A percentile compares a stretch with the other conserved stretches of the same genome.
These are phyloP conservation scores for Colletotrichum filicis DNA, from an alignment of 2,329 filamentous ascomycete genomes.

Conservation along the genomic window DNA sequence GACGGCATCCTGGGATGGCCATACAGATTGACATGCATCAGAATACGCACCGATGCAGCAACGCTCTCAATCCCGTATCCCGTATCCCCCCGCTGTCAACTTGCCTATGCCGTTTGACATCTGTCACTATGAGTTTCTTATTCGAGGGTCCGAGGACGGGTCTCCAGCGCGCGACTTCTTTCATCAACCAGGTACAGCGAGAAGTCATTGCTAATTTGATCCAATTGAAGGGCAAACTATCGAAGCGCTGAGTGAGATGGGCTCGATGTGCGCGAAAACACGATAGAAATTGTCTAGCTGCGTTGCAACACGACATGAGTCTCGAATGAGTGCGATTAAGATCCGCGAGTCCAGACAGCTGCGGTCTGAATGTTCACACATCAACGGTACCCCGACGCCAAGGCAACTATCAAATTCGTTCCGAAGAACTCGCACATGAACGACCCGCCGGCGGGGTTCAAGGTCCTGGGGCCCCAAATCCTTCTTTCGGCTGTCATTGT, in stretches of 20 bases:
- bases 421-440: not conserved
- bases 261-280: not conserved
- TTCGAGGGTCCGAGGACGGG: not conserved
- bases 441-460: not conserved
- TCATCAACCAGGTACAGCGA: not conserved
- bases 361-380: not conserved
- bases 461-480: not conserved
- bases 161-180: not conserved
- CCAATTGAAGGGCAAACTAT: not conserved
- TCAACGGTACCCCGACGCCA: not conserved
- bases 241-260: not conserved
- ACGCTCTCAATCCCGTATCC: too few species aligned
- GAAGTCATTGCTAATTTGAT: not conserved
- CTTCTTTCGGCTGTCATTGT: not conserved
- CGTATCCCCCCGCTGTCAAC: not conserved
- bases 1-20: not conserved
- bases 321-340: not conserved
- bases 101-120: not conserved
- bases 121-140: not conserved
- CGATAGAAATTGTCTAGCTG: not conserved
- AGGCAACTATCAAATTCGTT: not conserved
- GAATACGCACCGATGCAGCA: not conserved
- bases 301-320: not conserved
- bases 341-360: not conserved
- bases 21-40: not conserved